Conservation (phyloP, 106 monocot genomes). For the Dendrobium chrysotoxum region DNA sequence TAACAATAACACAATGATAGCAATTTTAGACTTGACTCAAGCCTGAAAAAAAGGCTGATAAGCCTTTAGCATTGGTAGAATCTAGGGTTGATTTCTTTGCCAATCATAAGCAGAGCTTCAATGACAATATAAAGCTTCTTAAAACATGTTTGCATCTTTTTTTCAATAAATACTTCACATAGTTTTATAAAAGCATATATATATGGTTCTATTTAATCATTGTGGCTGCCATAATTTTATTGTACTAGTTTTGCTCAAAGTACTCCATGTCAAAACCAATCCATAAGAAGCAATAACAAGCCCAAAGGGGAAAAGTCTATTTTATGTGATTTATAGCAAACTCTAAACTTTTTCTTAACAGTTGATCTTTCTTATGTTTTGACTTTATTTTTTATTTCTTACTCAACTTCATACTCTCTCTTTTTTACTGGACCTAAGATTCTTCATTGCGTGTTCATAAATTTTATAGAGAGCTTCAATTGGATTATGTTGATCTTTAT, state of each 20-base stretch:
- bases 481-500: slow-evolving; percentile 51
- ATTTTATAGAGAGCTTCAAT: slow-evolving; percentile 22
- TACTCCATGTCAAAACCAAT: background rate
- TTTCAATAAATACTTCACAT: background rate
- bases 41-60: too few relatives aligned
- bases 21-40: background rate
- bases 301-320: background rate
- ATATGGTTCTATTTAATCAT: background rate
- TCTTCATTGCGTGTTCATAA: background rate
- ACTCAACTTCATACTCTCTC: too few relatives aligned
- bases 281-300: background rate
- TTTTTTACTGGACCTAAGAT: too few relatives aligned
- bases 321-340: background rate
- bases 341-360: background rate
- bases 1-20: too few relatives aligned
- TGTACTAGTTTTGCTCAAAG: background rate
- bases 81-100: too few relatives aligned
- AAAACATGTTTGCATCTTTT: background rate
- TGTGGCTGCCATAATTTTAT: background rate
- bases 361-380: too few relatives aligned
- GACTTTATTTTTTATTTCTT: too few relatives aligned
- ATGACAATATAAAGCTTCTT: background rate
- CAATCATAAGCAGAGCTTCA: too few relatives aligned
- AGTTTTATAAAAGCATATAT: background rate
- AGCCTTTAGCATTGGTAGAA: too few relatives aligned